Percentiles rank a stretch among this genome's conserved stretches.
These are phyloP conservation scores for Saccharomyces uvarum DNA, from an alignment of 1,139 yeast species.

Conservation along the genomic window DNA sequence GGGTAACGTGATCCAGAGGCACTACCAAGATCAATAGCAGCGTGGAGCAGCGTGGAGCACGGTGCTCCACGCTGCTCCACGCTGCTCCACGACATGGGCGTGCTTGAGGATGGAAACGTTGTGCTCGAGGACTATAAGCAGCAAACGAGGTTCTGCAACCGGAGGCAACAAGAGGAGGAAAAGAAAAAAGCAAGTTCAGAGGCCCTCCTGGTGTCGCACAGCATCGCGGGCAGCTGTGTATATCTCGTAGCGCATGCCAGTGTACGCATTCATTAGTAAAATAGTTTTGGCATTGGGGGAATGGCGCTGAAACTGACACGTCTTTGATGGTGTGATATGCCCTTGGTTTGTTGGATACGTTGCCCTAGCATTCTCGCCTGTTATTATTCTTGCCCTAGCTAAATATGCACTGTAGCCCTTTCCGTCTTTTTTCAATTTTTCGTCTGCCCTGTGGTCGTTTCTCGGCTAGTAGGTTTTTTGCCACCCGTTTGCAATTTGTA, in stretches of 20 bases:
- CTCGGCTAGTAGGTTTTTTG: conserved; percentile 4
- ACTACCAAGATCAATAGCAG: neutral
- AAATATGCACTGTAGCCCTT: neutral
- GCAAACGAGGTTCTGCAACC: too few species aligned
- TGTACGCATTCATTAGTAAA: too few species aligned
- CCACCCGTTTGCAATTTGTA: conserved; percentile 8
- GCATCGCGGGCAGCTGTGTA: too few species aligned
- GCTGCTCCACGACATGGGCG: too few species aligned
- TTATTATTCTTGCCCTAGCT: neutral
- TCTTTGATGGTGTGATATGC: neutral
- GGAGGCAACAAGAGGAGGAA: too few species aligned
- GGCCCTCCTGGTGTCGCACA: too few species aligned
- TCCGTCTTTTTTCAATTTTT: neutral
- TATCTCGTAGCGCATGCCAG: too few species aligned
- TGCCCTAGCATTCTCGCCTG: neutral
- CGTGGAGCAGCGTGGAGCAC: too few species aligned
- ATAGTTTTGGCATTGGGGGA: too few species aligned
- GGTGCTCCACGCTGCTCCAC: neutral
- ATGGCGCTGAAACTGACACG: neutral
- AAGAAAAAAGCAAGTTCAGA: too few species aligned
- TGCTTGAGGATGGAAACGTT: too few species aligned
- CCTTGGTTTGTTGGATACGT: neutral
- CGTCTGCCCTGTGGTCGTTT: neutral
- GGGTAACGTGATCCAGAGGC: neutral
- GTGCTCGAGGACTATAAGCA: too few species aligned